Base-by-base conservation (phyloP, 306 rosid genomes). In the Vachellia collinsii region DNA sequence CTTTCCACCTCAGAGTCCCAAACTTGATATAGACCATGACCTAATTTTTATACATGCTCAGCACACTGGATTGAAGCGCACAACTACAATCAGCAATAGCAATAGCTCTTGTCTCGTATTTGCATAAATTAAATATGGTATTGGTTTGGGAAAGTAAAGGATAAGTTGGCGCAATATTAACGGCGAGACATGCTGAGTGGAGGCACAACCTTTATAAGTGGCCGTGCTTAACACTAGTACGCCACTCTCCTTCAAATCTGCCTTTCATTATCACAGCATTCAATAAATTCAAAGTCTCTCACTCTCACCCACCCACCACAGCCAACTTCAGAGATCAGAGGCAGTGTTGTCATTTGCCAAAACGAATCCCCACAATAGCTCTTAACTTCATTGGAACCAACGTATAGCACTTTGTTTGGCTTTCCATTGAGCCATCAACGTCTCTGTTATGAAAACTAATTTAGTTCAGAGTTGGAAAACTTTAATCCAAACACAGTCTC, bases 191-290 rank as follows among this genome's bases (percentile, higher is more conserved):
- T 37, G n/a, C 16, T 7, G 8, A 6, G 7, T 7, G 16, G 16
- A 39, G 4, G 37, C 14, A 34, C 41, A 22, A 64, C 3, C 72
- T 77, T 81, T 83, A 80, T 87, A 87, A 87, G 88, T 84, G 80
- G 22, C 85, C 85, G 83, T 80, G 88, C 90, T 82, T 87, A 82
- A 85, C 90, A 80, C 70, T 47, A 44, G 74, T 75, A 65, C 62
- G 39, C 62, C 58, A 42, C 39, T 39, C 29, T 38, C 39, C 37
- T 37, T 39, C 61, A 48, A 13, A 42, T 42, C 44, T 29, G 34
- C 34, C 34, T 29, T 29, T 29, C 34, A 29, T 29, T 29, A 29
- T 29, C 34, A 29, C 34, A 29, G 34, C 34, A 29, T 29, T 29
- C 2, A 29, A 29, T 29, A 29, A 29, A 29, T 29, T 29, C 34